Percentiles rank a stretch among this genome's conserved stretches.
These are phyloP conservation scores for Penicillium waksmanii DNA, from an alignment of 495 filamentous ascomycete species.

Conservation along the genomic window DNA sequence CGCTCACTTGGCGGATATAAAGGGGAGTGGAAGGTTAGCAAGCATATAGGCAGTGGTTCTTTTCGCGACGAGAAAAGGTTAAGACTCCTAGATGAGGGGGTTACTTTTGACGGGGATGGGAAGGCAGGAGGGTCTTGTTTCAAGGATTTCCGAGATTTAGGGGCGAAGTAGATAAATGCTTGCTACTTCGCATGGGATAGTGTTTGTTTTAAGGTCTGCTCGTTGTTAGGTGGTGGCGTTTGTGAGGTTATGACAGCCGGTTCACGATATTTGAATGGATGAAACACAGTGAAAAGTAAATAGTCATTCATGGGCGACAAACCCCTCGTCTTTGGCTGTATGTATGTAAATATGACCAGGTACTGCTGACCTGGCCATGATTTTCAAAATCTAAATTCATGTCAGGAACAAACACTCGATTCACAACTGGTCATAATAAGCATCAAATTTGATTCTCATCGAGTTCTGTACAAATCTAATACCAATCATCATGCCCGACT, in stretches of 20 bases:
- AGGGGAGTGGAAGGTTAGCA: conserved; percentile 33
- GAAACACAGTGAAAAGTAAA: no score
- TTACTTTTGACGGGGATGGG: conserved; percentile 34
- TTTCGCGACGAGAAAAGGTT: conserved; percentile 36
- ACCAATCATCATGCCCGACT: conserved; percentile 4
- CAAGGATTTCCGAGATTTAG: conserved; percentile 34
- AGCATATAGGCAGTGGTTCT: conserved; percentile 24
- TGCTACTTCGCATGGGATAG: no score
- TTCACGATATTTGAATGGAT: no score
- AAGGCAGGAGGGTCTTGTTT: conserved; percentile 35
- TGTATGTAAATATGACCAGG: no score
- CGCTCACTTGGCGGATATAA: conserved; percentile 39
- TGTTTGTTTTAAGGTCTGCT: no score
- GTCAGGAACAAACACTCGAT: no score
- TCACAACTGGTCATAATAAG: no score
- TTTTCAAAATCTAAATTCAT: no score
- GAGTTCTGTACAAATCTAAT: not conserved
- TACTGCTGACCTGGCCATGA: no score
- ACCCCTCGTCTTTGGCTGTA: no score
- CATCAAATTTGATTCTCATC: no score
- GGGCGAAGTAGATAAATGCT: conserved; percentile 2
- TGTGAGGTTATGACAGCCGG: not conserved
- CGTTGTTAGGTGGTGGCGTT: not conserved
- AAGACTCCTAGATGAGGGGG: conserved; percentile 35
- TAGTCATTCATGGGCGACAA: no score